Conservation (phyloP, 371 early-diverging fungal genomes). For the Nematocida ausubeli region DNA sequence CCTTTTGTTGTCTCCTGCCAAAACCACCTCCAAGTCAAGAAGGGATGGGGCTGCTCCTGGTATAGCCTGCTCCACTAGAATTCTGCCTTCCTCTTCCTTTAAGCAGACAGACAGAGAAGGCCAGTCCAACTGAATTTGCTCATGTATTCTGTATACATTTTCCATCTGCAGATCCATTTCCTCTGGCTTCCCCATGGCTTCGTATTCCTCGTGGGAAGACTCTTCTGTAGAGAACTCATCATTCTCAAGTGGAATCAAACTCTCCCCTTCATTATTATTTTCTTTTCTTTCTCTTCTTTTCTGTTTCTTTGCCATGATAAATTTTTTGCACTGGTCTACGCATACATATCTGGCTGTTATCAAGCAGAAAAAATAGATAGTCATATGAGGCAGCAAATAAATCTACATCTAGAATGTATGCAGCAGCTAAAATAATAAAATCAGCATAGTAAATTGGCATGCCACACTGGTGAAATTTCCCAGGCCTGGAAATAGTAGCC, state of each 20-base stretch:
- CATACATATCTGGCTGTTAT: too few relatives aligned
- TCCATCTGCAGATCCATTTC: conserved; percentile 30
- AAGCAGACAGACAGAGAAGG: conserved; percentile 32
- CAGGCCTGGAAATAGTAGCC: too few relatives aligned
- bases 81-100: background rate
- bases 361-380: too few relatives aligned
- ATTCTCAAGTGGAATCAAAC: background rate
- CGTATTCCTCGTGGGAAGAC: background rate
- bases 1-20: background rate
- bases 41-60: background rate
- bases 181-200: background rate
- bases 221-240: background rate
- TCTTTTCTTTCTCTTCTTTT: conserved; percentile 8
- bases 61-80: conserved; percentile 10
- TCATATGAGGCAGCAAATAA: too few relatives aligned
- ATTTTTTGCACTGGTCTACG: conserved; percentile 1
- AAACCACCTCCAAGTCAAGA: background rate
- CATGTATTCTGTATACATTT: conserved; percentile 29
- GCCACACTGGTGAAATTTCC: too few relatives aligned
- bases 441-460: too few relatives aligned
- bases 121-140: conserved; percentile 37
- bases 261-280: background rate
- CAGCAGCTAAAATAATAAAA: too few relatives aligned
- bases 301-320: conserved; percentile 3
- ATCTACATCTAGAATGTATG: too few relatives aligned